Percentiles rank a stretch among this genome's conserved stretches.
Conservation (phyloP, 164 flowering plant species). For the Buxus sempervirens region DNA sequence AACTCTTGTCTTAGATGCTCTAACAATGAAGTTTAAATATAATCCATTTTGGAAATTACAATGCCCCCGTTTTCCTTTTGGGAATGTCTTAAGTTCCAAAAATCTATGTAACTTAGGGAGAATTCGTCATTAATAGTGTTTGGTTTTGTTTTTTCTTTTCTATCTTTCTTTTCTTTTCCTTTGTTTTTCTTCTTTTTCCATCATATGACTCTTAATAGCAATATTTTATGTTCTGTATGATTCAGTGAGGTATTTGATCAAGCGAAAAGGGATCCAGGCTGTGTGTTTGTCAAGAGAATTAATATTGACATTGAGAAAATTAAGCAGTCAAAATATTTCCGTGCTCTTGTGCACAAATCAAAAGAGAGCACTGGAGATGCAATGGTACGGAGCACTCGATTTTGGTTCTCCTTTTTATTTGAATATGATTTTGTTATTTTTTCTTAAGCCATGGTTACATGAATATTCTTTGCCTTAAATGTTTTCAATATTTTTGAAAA, state of each 20-base stretch:
- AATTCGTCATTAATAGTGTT: too few species aligned
- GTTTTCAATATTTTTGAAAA: too few species aligned
- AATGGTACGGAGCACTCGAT: slow-evolving; percentile 30
- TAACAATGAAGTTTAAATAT: too few species aligned
- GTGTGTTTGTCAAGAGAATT: slow-evolving; percentile 45
- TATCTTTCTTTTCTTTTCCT: too few species aligned
- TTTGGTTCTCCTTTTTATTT: background rate
- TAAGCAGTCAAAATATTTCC: slow-evolving; percentile 66
- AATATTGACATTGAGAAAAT: slow-evolving; percentile 64
- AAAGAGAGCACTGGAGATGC: slow-evolving; percentile 24
- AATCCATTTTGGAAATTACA: too few species aligned
- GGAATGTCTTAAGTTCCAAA: background rate
- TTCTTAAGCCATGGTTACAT: background rate
- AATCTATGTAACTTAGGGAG: background rate
- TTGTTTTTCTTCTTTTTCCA: background rate
- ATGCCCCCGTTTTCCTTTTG: too few species aligned
- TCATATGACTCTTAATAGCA: background rate
- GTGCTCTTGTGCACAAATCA: slow-evolving; percentile 35
- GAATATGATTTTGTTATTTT: background rate
- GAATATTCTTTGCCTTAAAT: background rate
- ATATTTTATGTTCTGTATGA: slow-evolving; percentile 18
- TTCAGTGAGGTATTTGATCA: slow-evolving; percentile 74
- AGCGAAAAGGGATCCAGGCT: slow-evolving; percentile 50
- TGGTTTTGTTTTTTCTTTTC: too few species aligned
- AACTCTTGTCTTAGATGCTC: background rate